phyloP scores from a whole-genome alignment of 1,139 yeast species.

The Blastobotrys malaysiensis region DNA sequence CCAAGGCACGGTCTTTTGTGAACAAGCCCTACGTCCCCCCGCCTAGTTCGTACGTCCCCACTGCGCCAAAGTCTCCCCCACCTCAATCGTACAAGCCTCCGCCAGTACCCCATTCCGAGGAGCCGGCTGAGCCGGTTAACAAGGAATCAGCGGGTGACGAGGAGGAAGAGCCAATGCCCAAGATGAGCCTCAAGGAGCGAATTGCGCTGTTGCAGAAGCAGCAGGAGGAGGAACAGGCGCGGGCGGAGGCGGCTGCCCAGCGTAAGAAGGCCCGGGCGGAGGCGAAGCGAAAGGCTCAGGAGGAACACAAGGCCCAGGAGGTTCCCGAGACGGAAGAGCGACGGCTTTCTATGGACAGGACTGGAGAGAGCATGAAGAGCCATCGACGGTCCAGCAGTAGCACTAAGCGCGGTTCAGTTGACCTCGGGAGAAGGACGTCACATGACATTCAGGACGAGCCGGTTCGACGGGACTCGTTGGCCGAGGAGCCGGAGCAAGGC shows the following conservation, averaged over 20 bases:
- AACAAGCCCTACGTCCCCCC: constrained; percentile 39
- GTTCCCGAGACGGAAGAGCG: constrained; percentile 9
- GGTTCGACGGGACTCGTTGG: not conserved
- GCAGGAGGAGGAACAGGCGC: constrained; percentile 76
- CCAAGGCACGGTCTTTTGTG: constrained; percentile 34
- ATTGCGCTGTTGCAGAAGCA: constrained; percentile 77
- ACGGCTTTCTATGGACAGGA: constrained; percentile 1
- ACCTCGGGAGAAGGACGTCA: constrained; percentile 2
- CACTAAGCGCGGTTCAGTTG: not conserved
- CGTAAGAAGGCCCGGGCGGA: constrained; percentile 48
- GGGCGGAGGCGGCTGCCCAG: constrained; percentile 59
- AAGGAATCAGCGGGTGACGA: constrained; percentile 16
- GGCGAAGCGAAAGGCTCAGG: constrained; percentile 12
- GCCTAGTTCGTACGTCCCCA: constrained; percentile 39
- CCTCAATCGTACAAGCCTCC: constrained; percentile 4
- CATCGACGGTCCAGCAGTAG: constrained; percentile 3
- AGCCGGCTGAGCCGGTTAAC: constrained; percentile 9
- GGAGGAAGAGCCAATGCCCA: constrained; percentile 55
- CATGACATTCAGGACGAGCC: not conserved
- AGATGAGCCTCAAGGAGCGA: constrained; percentile 78
- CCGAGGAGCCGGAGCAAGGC: not conserved
- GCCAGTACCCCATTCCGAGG: constrained; percentile 19
- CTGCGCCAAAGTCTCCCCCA: constrained; percentile 14
- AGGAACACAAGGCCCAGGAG: constrained; percentile 18
- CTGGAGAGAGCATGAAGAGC: not conserved